A percentile compares a stretch with the other conserved stretches of the same genome.
Evolutionary conservation across 257 asterid species (phyloP).

Genomic region (Thymus quinquecostatus): DNA sequence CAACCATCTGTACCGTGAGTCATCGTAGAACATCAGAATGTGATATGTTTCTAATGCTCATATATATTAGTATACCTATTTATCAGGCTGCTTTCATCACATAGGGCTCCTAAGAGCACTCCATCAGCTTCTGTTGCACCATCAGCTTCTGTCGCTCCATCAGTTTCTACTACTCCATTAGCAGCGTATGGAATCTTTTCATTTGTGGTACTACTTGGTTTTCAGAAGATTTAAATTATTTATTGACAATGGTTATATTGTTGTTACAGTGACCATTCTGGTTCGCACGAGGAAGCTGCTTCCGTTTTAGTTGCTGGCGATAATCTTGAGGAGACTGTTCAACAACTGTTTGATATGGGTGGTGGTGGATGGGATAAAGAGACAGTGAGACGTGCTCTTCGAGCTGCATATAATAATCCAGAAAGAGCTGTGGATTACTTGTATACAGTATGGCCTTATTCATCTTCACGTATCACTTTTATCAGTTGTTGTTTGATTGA

Average conservation of each 20-base stretch:
- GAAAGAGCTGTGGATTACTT: conserved; percentile 60
- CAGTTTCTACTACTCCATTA: background rate
- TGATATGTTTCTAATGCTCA: conserved; percentile 13
- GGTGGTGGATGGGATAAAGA: conserved; percentile 91
- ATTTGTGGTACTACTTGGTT: conserved; percentile 23
- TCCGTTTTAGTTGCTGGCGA: conserved; percentile 56
- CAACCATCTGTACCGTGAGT: conserved; percentile 57
- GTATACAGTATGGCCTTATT: conserved; percentile 59
- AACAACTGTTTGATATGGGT: conserved; percentile 84
- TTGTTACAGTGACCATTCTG: conserved; percentile 49
- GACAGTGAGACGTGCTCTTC: conserved; percentile 75
- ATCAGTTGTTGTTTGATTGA: conserved; percentile 9
- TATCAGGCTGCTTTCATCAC: conserved; percentile 31
- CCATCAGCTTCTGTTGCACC: conserved; percentile 51
- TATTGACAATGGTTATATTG: conserved; percentile 25
- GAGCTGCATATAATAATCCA: conserved; percentile 83
- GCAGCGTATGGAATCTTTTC: conserved; percentile 43
- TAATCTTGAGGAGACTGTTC: conserved; percentile 64
- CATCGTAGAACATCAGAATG: conserved; percentile 22
- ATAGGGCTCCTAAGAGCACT: conserved; percentile 50
- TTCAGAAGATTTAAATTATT: conserved; percentile 8
- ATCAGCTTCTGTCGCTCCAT: conserved; percentile 45
- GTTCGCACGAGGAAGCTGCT: conserved; percentile 44
- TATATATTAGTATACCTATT: background rate
- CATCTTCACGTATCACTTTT: conserved; percentile 9